These are phyloP conservation scores for Colletotrichum shisoi DNA, from an alignment of 2,329 filamentous ascomycete species.

Conservation along the genomic window DNA sequence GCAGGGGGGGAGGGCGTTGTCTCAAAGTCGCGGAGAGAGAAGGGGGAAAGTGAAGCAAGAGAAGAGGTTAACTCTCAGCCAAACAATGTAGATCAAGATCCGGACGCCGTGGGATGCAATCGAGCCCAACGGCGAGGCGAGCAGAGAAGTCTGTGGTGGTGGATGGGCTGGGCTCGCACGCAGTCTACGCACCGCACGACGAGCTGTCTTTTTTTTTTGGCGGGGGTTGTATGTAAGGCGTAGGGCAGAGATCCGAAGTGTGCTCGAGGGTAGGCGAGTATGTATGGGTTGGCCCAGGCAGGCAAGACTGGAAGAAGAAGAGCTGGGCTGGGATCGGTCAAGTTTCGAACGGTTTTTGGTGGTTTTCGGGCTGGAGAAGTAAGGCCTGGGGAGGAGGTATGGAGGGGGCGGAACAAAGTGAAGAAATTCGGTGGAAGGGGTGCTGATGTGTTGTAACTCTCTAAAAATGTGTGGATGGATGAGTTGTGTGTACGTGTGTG, in stretches of 20 bases:
- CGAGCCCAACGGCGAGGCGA: conserved; percentile 61
- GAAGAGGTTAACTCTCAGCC: conserved; percentile 44
- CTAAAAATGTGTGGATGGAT: conserved; percentile 31
- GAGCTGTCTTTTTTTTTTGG: conserved; percentile 7
- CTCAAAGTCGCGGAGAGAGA: conserved; percentile 21
- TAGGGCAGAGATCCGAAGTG: conserved; percentile 39
- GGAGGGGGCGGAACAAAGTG: conserved; percentile 33
- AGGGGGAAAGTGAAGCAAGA: conserved; percentile 35
- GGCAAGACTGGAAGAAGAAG: conserved; percentile 14
- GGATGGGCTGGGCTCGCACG: conserved; percentile 39
- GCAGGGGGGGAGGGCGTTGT: conserved; percentile 30
- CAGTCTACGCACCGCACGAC: conserved; percentile 32
- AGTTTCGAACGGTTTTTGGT: conserved; percentile 19
- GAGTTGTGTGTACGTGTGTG: conserved; percentile 39
- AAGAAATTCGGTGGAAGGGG: conserved; percentile 41
- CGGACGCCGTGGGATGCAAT: conserved; percentile 58
- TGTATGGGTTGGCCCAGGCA: conserved; percentile 26
- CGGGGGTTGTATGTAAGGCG: conserved; percentile 38
- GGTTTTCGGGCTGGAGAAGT: conserved; percentile 27
- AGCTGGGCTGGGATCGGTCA: conserved; percentile 31
- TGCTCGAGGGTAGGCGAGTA: conserved; percentile 28
- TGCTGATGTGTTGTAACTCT: conserved; percentile 38
- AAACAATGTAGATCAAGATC: conserved; percentile 47
- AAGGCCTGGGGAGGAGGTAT: conserved; percentile 28
- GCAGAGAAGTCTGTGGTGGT: conserved; percentile 47